These are phyloP conservation scores for Phytophthora fragariaefolia DNA, from an alignment of 352 stramenopile species.

Conservation along the genomic window DNA sequence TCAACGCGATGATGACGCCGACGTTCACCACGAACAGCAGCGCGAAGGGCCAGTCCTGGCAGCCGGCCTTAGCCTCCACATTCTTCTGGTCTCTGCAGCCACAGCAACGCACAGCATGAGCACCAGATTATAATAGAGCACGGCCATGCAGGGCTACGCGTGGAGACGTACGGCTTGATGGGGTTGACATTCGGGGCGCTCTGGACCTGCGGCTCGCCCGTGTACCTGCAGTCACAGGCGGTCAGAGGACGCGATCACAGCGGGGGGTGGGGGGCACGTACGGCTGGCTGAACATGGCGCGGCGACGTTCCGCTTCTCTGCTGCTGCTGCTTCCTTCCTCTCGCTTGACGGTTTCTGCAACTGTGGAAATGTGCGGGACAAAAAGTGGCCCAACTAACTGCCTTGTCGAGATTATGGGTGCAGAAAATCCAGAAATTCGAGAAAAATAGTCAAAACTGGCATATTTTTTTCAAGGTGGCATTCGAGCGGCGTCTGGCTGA, in stretches of 20 bases:
- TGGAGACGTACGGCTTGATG: slow-evolving; percentile 67
- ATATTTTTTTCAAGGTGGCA: no score
- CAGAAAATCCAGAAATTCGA: slow-evolving; percentile 30
- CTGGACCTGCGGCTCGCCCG: slow-evolving; percentile 35
- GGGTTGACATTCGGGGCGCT: slow-evolving; percentile 58
- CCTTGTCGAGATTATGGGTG: slow-evolving; percentile 5
- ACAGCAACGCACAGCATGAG: slow-evolving; percentile 1
- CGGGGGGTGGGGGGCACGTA: slow-evolving; percentile 18
- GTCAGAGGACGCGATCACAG: not conserved
- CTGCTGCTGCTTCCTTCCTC: no score
- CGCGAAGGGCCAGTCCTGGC: slow-evolving; percentile 82
- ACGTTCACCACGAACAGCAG: slow-evolving; percentile 84
- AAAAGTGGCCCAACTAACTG: slow-evolving; percentile 3
- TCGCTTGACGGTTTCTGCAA: slow-evolving; percentile 22
- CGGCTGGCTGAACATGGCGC: slow-evolving; percentile 41
- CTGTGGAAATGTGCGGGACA: slow-evolving; percentile 27
- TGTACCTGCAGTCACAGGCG: slow-evolving; percentile 37
- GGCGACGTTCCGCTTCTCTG: slow-evolving; percentile 7
- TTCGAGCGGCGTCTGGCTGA: no score
- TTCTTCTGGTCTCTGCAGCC: slow-evolving; percentile 41
- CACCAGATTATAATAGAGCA: not conserved
- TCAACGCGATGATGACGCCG: slow-evolving; percentile 71
- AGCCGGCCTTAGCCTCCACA: slow-evolving; percentile 40
- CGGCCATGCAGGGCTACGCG: not conserved
- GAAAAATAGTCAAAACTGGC: slow-evolving; percentile 9